These are phyloP conservation scores for Starmerella vaccinii DNA, from an alignment of 805 yeast species.

Conservation along the genomic window DNA sequence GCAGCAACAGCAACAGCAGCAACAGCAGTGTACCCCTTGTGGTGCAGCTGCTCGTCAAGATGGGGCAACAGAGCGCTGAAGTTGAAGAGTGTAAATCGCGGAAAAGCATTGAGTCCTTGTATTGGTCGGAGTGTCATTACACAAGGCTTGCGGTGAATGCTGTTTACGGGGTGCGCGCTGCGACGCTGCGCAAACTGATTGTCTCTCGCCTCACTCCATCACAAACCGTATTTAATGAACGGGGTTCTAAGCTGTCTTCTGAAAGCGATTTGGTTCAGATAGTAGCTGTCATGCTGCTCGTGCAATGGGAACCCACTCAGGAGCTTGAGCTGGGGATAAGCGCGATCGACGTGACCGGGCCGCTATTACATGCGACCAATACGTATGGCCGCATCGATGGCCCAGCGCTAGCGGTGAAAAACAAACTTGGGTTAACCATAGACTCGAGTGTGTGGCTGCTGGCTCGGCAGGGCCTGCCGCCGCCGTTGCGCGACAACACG, in stretches of 20 bases:
- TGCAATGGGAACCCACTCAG: background rate
- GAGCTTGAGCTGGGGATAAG: background rate
- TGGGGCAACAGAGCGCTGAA: background rate
- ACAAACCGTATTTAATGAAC: too few relatives aligned
- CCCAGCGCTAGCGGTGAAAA: background rate
- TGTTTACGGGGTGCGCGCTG: background rate
- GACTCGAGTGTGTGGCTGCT: background rate
- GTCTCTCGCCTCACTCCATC: too few relatives aligned
- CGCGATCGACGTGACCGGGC: background rate
- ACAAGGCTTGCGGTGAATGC: background rate
- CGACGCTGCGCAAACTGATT: background rate
- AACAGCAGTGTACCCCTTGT: background rate
- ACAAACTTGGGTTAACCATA: background rate
- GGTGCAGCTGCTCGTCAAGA: background rate
- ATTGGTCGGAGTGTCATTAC: background rate
- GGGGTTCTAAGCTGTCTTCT: too few relatives aligned
- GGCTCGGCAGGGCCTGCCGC: background rate
- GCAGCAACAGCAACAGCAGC: too few relatives aligned
- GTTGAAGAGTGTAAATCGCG: background rate
- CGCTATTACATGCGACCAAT: background rate
- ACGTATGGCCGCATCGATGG: background rate
- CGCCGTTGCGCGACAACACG: background rate
- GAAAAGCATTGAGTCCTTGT: background rate
- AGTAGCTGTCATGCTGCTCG: background rate
- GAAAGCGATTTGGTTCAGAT: background rate